phyloP scores from a whole-genome alignment of 352 stramenopile species.

The Globisporangium solare region DNA sequence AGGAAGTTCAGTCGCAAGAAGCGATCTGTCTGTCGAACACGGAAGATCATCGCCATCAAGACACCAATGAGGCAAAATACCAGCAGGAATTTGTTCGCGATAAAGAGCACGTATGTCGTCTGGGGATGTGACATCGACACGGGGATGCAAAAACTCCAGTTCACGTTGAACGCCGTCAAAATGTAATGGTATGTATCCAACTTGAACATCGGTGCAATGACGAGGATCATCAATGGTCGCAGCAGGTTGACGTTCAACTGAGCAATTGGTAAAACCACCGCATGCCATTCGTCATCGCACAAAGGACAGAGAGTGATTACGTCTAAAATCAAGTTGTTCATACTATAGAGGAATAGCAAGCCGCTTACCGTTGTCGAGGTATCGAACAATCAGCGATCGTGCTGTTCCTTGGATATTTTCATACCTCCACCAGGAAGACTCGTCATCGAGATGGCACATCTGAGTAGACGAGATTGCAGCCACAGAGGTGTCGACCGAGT shows the following conservation, averaged over 20 bases:
- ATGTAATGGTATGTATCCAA: constrained; percentile 73
- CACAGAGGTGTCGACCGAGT: constrained; percentile 1
- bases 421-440: constrained; percentile 56
- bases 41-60: constrained; percentile 51
- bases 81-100: constrained; percentile 70
- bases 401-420: constrained; percentile 47
- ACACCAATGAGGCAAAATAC: constrained; percentile 56
- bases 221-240: constrained; percentile 54
- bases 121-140: constrained; percentile 58
- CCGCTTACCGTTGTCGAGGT: constrained; percentile 41
- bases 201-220: constrained; percentile 67
- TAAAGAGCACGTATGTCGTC: constrained; percentile 51
- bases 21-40: constrained; percentile 67
- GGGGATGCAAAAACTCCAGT: constrained; percentile 60
- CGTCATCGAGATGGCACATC: constrained; percentile 25
- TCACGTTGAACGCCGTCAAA: constrained; percentile 50
- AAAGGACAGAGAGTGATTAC: not conserved
- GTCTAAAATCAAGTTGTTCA: too few species aligned
- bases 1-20: constrained; percentile 77
- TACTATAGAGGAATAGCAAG: not conserved
- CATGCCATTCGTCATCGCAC: not conserved
- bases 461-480: constrained; percentile 4
- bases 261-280: constrained; percentile 58
- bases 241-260: constrained; percentile 68
- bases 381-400: constrained; percentile 34